Base-by-base conservation (phyloP, 139 green algal species). In the Edaphochlamys debaryana region DNA sequence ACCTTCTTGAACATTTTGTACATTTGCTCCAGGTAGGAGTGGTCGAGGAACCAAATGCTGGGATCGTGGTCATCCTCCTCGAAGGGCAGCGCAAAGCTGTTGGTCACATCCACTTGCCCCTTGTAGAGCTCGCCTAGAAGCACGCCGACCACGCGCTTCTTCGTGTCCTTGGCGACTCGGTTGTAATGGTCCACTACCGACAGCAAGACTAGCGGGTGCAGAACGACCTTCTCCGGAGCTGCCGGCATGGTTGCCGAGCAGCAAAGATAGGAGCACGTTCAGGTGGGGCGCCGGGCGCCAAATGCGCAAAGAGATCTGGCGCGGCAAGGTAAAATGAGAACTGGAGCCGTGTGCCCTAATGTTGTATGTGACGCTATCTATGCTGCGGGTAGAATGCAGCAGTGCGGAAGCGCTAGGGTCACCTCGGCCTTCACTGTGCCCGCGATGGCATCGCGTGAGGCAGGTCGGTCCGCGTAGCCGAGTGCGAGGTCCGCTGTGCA, bases 1-100 rank as follows among this genome's bases (percentile, higher is more conserved):
- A 99, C 98, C 82, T 99, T 99, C 82, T 98, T 98, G 90, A 98
- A 99, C 98, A 99, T 99, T 58, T 86, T 77, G 85, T 92, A 98
- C 96, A 99, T 99, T 60, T 90, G 90, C 83, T 99, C 98, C 69
- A 98, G 85, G 91, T 99, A 99, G 78, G 89, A 97, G 92, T 99
- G 97, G 87, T 99, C 98, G 70, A 99, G 77, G 79, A 99, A 99
- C 97, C 97, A 99, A 67, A 99, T 99, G 71, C 54, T 92, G n/a
- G 92, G 83, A 80, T 99, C 95, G 41, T 95, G 93, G 38, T 99
- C 96, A 85, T 99, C 97, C 85, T 99, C 98, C 90, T 99, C 98
- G 88, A 99, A 99, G 0, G 98, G 98, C 50, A 99, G 95, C 96
- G 97, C 97, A 89, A 98, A 99, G 85, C 93, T 97, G 86, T 99